These are phyloP conservation scores for Plectranthus barbatus DNA, from an alignment of 257 asterid genomes.

Conservation along the genomic window DNA sequence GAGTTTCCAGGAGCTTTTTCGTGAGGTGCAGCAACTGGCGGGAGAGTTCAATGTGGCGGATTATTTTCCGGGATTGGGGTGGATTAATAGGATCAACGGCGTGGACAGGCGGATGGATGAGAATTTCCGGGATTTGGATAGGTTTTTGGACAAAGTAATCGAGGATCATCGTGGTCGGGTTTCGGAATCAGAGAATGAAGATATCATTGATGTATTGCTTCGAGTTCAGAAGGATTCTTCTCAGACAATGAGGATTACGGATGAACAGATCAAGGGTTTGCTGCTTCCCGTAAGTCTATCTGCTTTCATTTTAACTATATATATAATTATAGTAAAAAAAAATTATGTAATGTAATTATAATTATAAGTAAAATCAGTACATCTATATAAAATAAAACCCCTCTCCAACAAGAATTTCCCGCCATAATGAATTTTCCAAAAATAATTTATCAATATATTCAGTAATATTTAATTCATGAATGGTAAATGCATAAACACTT, in stretches of 20 bases:
- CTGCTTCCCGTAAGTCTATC: slow-evolving; percentile 25
- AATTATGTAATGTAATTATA: too few relatives aligned
- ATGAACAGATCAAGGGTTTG: slow-evolving; percentile 30
- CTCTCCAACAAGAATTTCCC: too few relatives aligned
- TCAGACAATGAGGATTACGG: neutral
- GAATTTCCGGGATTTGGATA: slow-evolving; percentile 15
- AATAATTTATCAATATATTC: too few relatives aligned
- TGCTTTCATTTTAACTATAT: too few relatives aligned
- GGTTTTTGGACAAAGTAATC: slow-evolving; percentile 21
- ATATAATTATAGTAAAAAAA: too few relatives aligned
- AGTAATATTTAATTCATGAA: too few relatives aligned
- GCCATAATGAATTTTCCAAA: too few relatives aligned
- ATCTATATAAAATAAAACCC: too few relatives aligned
- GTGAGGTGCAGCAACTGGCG: slow-evolving; percentile 13
- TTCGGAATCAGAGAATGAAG: slow-evolving; percentile 14
- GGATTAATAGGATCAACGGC: slow-evolving; percentile 37
- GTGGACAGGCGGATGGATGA: slow-evolving; percentile 17
- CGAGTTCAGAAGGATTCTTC: slow-evolving; percentile 27
- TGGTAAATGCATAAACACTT: too few relatives aligned
- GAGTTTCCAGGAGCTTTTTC: slow-evolving; percentile 16
- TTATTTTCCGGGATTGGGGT: slow-evolving; percentile 29
- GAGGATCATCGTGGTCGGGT: slow-evolving; percentile 21
- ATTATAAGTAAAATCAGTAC: too few relatives aligned
- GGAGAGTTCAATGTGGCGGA: slow-evolving; percentile 26
- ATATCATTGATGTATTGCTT: slow-evolving; percentile 37